Base-by-base conservation (phyloP, 2,329 filamentous ascomycete genomes). In the Dryadomyces quercus-mongolicae region DNA sequence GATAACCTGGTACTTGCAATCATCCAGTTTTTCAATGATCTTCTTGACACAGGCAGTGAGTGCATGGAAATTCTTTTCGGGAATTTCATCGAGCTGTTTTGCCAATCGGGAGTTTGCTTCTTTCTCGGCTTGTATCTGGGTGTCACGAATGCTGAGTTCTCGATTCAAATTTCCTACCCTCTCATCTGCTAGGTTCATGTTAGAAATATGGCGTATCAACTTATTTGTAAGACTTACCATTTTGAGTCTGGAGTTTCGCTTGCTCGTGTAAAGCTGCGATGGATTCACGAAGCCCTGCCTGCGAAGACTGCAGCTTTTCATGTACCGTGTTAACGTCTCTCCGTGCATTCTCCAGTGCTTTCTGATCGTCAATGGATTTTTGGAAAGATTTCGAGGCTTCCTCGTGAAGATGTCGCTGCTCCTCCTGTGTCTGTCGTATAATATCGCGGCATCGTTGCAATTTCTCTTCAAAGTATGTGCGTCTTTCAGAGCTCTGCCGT, bases 361-460 rank as follows among this genome's bases (percentile, higher is more conserved):
- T 63, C 67, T 9, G 67, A 65, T 43, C 54, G 2, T 54, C 9
- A 1, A 16, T 40, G 1, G 51, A 38, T n/a, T 46, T 45, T 16
- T 56, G 15, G 4, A 44, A n/a, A 7, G 21, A 20, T 9, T 43
- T 31, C 1, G n/a, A 13, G 2, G 20, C 15, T 2, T 57, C 54
- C 64, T 63, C 3, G 56, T 60, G 58, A 67, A 75, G 63, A 5
- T 61, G 60, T 54, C 77, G 72, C 31, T 78, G 75, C 55, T 78
- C 74, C 2, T 60, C 56, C 9, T 73, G 70, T 1, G 71, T 70
- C 49, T 71, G 64, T 54, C 76, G 74, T n/a, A 79, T 60, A 16
- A 69, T 70, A 3, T 61, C 58, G 53, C 63, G 69, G 55, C 67
- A 70, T 1, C 59, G 59, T 6, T 62, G 62, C 46, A 67, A 61